phyloP scores from a whole-genome alignment of 2,329 filamentous ascomycete genomes.

The Apiospora malaysiana region DNA sequence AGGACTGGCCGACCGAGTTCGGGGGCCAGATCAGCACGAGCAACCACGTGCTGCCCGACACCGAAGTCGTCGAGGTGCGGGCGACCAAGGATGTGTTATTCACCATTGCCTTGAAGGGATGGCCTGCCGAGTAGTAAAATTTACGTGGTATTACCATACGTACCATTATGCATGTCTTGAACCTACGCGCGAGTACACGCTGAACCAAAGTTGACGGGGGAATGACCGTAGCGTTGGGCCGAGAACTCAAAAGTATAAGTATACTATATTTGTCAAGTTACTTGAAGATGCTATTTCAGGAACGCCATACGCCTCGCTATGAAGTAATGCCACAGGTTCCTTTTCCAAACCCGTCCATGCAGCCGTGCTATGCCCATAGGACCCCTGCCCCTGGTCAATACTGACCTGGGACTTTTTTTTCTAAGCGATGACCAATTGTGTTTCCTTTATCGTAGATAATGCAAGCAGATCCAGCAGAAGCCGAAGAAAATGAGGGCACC shows the following conservation, averaged over 20 bases:
- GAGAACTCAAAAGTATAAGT: neutral
- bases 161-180: neutral
- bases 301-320: slow-evolving; percentile 35
- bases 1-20: slow-evolving; percentile 78
- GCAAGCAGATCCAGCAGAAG: slow-evolving; percentile 91
- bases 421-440: slow-evolving; percentile 24
- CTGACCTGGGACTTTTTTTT: slow-evolving; percentile 15
- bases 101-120: slow-evolving; percentile 67
- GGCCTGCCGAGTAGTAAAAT: neutral
- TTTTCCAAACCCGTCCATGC: slow-evolving; percentile 12
- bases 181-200: neutral
- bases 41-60: slow-evolving; percentile 71
- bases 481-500: slow-evolving; percentile 85
- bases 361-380: slow-evolving; percentile 10
- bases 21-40: slow-evolving; percentile 79
- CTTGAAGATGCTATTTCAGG: slow-evolving; percentile 14
- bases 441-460: slow-evolving; percentile 70
- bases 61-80: slow-evolving; percentile 65
- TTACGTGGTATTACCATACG: neutral
- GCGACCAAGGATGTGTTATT: slow-evolving; percentile 73
- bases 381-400: neutral
- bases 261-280: neutral
- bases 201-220: neutral
- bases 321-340: slow-evolving; percentile 21
- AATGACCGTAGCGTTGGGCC: neutral